These are phyloP conservation scores for Rhizopogon rudus DNA, from an alignment of 768 basidiomycete genomes.

Conservation along the genomic window DNA sequence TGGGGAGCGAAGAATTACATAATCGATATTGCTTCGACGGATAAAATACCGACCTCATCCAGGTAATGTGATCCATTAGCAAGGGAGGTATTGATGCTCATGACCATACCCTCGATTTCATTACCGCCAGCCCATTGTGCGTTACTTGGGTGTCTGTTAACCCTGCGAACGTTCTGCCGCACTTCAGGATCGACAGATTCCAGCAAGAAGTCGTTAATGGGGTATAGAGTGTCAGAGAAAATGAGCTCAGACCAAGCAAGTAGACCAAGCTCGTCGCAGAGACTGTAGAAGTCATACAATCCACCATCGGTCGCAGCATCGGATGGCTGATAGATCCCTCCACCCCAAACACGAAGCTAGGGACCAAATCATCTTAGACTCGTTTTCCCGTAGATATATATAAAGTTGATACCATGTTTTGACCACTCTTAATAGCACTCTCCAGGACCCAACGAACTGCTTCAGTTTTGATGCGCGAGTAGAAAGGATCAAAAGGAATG, in stretches of 20 bases:
- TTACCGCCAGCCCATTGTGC: constrained; percentile 60
- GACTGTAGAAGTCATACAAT: constrained; percentile 50
- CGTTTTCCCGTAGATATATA: constrained; percentile 7
- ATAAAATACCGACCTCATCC: constrained; percentile 35
- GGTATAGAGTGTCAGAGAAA: constrained; percentile 53
- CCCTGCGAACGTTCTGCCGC: constrained; percentile 48
- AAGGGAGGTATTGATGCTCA: constrained; percentile 28
- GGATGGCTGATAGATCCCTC: constrained; percentile 48
- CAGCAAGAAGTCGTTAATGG: constrained; percentile 49
- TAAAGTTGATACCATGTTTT: constrained; percentile 44
- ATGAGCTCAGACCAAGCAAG: constrained; percentile 60
- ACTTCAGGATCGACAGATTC: constrained; percentile 50
- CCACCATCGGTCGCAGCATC: constrained; percentile 35
- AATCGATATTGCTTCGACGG: neutral
- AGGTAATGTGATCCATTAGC: constrained; percentile 43
- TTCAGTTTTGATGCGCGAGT: constrained; percentile 44
- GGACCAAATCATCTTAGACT: neutral
- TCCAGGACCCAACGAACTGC: constrained; percentile 51
- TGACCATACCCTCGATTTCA: constrained; percentile 53
- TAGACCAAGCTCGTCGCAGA: constrained; percentile 58
- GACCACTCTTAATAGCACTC: constrained; percentile 48
- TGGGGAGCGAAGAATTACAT: constrained; percentile 10
- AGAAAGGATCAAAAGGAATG: constrained; percentile 60
- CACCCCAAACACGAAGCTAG: constrained; percentile 57
- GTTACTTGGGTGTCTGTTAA: constrained; percentile 53